These are phyloP conservation scores for Neodidymelliopsis sp. DNA, from an alignment of 2,329 filamentous ascomycete genomes.

Conservation along the genomic window DNA sequence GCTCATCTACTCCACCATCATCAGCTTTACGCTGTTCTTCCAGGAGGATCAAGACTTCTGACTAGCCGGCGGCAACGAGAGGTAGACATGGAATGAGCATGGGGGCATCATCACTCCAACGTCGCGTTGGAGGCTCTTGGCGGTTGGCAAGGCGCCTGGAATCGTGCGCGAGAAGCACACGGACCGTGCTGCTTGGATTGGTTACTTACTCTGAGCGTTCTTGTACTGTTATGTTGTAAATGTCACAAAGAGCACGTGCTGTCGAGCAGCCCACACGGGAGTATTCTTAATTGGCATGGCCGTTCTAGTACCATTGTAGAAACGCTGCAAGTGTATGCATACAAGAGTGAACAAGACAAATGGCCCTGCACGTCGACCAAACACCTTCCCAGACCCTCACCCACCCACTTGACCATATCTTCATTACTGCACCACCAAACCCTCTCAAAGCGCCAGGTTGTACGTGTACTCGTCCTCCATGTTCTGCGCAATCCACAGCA, in stretches of 20 bases:
- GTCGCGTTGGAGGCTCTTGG: too few species aligned
- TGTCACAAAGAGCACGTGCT: constrained; percentile 1
- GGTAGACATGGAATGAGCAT: too few species aligned
- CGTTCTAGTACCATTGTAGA: not conserved
- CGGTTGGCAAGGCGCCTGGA: too few species aligned
- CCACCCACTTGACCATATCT: too few species aligned
- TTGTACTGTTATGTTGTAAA: constrained; percentile 31
- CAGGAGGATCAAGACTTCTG: constrained; percentile 96
- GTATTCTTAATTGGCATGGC: constrained; percentile 6
- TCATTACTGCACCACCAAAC: not conserved
- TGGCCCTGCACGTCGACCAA: constrained; percentile 2
- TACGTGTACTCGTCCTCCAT: constrained; percentile 78
- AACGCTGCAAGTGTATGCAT: constrained; percentile 20
- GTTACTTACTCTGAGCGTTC: constrained; percentile 33
- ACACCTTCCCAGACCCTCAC: too few species aligned
- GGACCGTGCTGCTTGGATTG: constrained; percentile 19
- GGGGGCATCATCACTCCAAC: too few species aligned
- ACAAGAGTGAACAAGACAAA: constrained; percentile 13
- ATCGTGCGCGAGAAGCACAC: constrained; percentile 1
- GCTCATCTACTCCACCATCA: constrained; percentile 96
- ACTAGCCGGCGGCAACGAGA: constrained; percentile 39
- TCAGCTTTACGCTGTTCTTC: constrained; percentile 98
- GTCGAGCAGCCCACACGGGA: not conserved
- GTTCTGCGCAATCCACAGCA: constrained; percentile 75
- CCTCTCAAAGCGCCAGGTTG: constrained; percentile 65